Base-by-base conservation (phyloP, 2,329 filamentous ascomycete genomes). In the Colletotrichum tabaci region DNA sequence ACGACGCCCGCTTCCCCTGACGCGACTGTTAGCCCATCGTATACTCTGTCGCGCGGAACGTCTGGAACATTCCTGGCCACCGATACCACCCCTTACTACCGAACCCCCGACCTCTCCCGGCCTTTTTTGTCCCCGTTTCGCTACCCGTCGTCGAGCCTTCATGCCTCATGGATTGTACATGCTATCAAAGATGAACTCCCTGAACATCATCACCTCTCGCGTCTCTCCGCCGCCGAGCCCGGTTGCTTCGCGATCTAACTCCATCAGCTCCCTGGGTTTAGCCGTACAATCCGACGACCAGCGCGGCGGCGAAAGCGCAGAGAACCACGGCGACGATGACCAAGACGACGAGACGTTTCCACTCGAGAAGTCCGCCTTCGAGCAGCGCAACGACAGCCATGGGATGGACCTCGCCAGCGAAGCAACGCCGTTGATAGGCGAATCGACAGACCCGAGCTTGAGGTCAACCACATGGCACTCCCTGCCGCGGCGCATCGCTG, bases 131-230 rank as follows among this genome's bases (percentile, higher is more conserved):
- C 12, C 47, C 18, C 35, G 30, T 38, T 42, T 56, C 68, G 52
- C 58, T 47, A 60, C 7, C 46, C 42, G 50, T 46, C 70, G 50
- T 60, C 66, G 61, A 62, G 38, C 35, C 62, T 61, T 50, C 66
- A 72, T 74, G 74, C 76, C 79, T 84, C 83, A 89, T 91, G 89
- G 89, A 87, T 87, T 83, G 81, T 82, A 81, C 78, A 81, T 81
- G 77, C 77, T 79, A 77, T 82, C 83, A 87, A 93, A 88, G 85
- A 98, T 98, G 96, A 98, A 98, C 91, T 97, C 95, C 79, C 88
- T 98, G 87, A 97, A 96, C 86, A 94, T 98, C 82, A 90, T 98
- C 82, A 96, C 94, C 79, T 91, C 94, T 81, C 92, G 93, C 85
- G 93, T 95, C 81, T 91, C 90, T 77, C 88, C 90, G 75, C 82